Percentiles rank a stretch among this genome's conserved stretches.
phyloP scores from a whole-genome alignment of 176 grass and related monocot species.

The Musa troglodytarum region DNA sequence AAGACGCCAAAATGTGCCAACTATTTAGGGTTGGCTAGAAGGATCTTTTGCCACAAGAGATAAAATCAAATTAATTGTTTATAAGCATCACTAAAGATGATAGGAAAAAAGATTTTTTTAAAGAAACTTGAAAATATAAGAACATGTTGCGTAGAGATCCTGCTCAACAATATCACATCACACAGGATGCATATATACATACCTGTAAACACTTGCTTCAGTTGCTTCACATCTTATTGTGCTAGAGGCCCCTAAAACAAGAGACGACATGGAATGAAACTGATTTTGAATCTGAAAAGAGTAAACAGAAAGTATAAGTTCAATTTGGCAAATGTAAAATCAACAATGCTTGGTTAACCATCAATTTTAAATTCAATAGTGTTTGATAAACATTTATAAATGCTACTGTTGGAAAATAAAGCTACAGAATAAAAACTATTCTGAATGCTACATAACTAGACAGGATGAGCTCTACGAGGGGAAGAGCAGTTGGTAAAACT shows the following conservation, averaged over 20 bases:
- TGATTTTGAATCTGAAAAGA: constrained; percentile 41
- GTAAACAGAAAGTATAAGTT: constrained; percentile 2
- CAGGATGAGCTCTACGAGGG: too few species aligned
- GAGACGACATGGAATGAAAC: constrained; percentile 28
- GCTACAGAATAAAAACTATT: too few species aligned
- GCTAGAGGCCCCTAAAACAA: constrained; percentile 27
- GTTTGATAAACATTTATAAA: not conserved
- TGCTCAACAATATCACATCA: constrained; percentile 1
- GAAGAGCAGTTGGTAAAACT: too few species aligned
- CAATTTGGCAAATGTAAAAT: not conserved
- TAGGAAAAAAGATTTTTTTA: too few species aligned
- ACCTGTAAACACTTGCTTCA: constrained; percentile 44
- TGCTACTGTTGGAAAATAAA: not conserved
- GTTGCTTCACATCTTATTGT: constrained; percentile 45
- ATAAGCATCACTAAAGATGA: too few species aligned
- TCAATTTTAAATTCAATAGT: not conserved
- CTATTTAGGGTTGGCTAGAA: too few species aligned
- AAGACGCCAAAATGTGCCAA: too few species aligned
- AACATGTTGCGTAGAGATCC: not conserved
- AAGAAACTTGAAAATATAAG: too few species aligned
- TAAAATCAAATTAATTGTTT: too few species aligned
- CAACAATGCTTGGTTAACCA: not conserved
- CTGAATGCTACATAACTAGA: too few species aligned
- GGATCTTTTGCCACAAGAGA: too few species aligned
- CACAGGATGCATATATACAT: constrained; percentile 26